Percentiles rank a stretch among this genome's conserved stretches.
Evolutionary conservation across 176 grass and related monocot genomes (phyloP).

Genomic region (Hyparrhenia diplandra): DNA sequence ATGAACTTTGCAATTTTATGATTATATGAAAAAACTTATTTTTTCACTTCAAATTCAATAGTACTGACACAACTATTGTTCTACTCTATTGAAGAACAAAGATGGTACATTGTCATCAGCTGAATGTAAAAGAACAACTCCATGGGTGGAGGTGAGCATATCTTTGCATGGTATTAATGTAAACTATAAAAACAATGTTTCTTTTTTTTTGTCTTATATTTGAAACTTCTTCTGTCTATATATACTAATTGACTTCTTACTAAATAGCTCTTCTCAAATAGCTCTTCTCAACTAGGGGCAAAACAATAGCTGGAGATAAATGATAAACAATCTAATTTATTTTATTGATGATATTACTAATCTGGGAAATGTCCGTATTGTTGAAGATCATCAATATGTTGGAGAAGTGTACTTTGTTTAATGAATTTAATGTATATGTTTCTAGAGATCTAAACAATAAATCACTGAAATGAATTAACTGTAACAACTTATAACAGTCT

Average conservation of each 20-base stretch:
- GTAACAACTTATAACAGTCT: neutral
- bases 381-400: neutral
- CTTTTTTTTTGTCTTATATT: neutral
- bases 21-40: neutral
- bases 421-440: neutral
- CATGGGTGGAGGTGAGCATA: constrained; percentile 1
- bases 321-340: neutral
- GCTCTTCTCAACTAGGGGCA: neutral
- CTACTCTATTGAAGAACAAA: neutral
- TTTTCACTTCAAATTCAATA: neutral
- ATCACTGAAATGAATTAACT: neutral
- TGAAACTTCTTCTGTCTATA: neutral
- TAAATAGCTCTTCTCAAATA: too few relatives aligned
- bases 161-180: neutral
- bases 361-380: neutral
- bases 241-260: neutral
- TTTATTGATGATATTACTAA: neutral
- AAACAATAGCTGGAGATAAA: neutral
- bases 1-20: neutral
- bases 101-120: neutral
- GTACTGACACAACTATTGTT: neutral
- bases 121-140: constrained; percentile 1
- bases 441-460: neutral
- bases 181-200: neutral
- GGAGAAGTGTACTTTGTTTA: neutral